Base-by-base conservation (phyloP, 805 yeast species). In the Starmerella lactis-condensi region DNA sequence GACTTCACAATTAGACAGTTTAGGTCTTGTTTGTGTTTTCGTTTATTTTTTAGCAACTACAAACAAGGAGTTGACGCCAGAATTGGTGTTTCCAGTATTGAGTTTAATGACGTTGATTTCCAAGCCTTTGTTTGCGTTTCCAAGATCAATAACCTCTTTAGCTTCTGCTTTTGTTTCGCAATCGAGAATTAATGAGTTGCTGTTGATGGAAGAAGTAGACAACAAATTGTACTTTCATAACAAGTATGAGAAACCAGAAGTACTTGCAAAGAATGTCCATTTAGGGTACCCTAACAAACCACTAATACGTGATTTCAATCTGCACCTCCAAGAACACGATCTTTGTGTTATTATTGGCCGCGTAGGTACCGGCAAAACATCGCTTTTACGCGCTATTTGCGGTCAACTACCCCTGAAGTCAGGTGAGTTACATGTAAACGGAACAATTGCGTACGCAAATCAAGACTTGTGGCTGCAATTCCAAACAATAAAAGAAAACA, bases 401-500 rank as follows among this genome's bases (percentile, higher is more conserved):
- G 92, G 92, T 40, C 83, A 79, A 44, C 60, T 79, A 43, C 68
- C 72, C 46, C 71, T 75, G 47, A 60, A 69, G 17, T 62, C 64
- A 33, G 94, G 94, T 24, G 57, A 64, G 12, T 76, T 76, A 5
- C 58, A 59, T 11, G 61, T 71, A 10, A 69, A 64, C 44, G 93
- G 93, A 28, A 59, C 65, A 28, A 57, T 75, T 25, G 93, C 93
- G 0, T 81, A 78, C 50, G 85, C 74, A 28, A 69, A 89, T 3
- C 94, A 81, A 54, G 70, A 75, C 23, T 83, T 94, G 1, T 83
- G 95, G 94, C 79, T 83, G 38, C 73, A 79, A 74, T 83, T 79
- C 53, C 92, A 85, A 28, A 62, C 85, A 1, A 77, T 83, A 4
- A 73, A 68, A 40, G 93, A 82, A 17, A 83, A 83, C 17, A 32